Evolutionary conservation across 345 rosid genomes (phyloP), one percentile per base, ranked within the genome.

Genomic region (Eucalyptus marginata): DNA sequence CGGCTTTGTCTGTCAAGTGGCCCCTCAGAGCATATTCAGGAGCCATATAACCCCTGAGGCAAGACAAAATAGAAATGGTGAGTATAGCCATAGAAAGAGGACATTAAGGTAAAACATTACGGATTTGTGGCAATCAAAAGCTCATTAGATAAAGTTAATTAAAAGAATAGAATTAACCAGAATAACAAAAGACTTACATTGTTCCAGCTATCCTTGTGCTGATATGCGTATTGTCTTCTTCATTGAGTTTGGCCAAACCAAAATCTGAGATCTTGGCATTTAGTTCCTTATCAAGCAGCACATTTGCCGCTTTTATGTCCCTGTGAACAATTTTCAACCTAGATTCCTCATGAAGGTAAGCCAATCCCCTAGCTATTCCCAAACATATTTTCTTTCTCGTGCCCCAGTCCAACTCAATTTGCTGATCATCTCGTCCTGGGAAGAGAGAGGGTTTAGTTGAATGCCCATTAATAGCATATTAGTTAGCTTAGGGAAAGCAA

Each of bases 1-100:
- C 98, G 10, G 99, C 98, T 59, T 97, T 97, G 90, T 96, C 98
- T 6, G 99, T 97, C 94, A 96, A 93, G 94, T 97, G 96, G 81
- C 99, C 99, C 88, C 99, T 96, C 99, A 96, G 10, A 20, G 59
- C 59, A 54, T 54, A 54, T 54, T 54, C 11, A 54, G 59, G 59
- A 54, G 59, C 25, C 59, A 54, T 54, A 54, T 54, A 54, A 54
- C 59, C 59, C 20, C 59, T 54, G 11, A 20, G 59, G 59, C 59
- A 54, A 54, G 25, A 20, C 58, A 54, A 54, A 8, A 54, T 54
- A 54, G 59, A 20, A 22, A 20, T 8, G 2, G 59, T 20, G 59
- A 54, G 25, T 54, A 2, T 54, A 0, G 25, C 4, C 59, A 54
- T 54, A 54, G 5, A 54, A 54, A 54, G 25, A 20, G 59, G 59